These are phyloP conservation scores for Cladosporium sp. DNA, from an alignment of 2,329 filamentous ascomycete species.

Conservation along the genomic window DNA sequence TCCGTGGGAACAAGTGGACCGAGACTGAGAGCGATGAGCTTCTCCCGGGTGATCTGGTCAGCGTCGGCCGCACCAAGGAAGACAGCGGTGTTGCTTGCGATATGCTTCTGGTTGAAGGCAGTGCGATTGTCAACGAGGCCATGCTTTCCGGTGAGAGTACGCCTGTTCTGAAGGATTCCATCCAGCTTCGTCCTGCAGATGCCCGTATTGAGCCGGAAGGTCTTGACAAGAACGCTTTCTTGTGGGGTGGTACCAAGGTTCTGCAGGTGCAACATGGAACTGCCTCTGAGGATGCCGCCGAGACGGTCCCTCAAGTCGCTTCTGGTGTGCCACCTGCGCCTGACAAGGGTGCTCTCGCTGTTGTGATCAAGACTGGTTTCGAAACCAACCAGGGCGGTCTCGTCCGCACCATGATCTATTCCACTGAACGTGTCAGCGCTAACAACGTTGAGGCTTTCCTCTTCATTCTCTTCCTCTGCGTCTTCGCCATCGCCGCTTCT, in stretches of 20 bases:
- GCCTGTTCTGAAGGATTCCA: slow-evolving; percentile 90
- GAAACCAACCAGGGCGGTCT: slow-evolving; percentile 97
- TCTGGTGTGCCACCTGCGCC: slow-evolving; percentile 81
- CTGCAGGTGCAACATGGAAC: slow-evolving; percentile 90
- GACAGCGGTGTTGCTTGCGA: slow-evolving; percentile 96
- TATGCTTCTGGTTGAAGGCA: slow-evolving; percentile 91
- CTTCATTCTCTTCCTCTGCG: slow-evolving; percentile 93
- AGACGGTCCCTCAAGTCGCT: slow-evolving; percentile 58
- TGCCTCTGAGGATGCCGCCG: slow-evolving; percentile 62
- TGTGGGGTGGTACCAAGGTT: slow-evolving; percentile 97
- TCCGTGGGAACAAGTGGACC: slow-evolving; percentile 80
- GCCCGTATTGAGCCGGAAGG: slow-evolving; percentile 80
- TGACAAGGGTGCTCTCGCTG: slow-evolving; percentile 87
- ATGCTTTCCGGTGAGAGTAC: slow-evolving; percentile 99
- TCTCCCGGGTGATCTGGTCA: slow-evolving; percentile 88
- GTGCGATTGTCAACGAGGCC: slow-evolving; percentile 96
- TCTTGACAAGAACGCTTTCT: slow-evolving; percentile 92
- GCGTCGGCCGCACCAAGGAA: slow-evolving; percentile 89
- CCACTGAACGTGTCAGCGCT: slow-evolving; percentile 96
- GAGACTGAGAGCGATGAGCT: slow-evolving; percentile 88
- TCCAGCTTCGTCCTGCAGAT: slow-evolving; percentile 82
- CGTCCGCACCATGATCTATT: slow-evolving; percentile 99
- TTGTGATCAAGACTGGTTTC: slow-evolving; percentile 96
- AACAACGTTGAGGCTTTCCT: slow-evolving; percentile 95
- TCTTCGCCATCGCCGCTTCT: slow-evolving; percentile 94